These are phyloP conservation scores for Mortierella sp. DNA, from an alignment of 371 early-diverging fungal genomes.

Conservation along the genomic window DNA sequence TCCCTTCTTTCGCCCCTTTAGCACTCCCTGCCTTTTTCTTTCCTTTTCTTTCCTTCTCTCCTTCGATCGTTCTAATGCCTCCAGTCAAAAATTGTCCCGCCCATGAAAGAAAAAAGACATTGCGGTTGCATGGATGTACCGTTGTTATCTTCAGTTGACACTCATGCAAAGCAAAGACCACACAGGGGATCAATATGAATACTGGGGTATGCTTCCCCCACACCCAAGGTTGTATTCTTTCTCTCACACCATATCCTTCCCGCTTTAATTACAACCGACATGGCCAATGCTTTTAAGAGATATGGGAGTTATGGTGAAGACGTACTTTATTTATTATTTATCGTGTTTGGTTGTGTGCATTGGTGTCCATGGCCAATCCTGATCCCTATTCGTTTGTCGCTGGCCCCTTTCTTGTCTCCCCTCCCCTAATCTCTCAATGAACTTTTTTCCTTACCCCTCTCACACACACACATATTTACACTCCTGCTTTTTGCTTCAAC, in stretches of 20 bases:
- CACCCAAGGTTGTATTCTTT: not conserved
- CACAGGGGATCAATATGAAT: not conserved
- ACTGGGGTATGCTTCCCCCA: not conserved
- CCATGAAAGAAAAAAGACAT: not conserved
- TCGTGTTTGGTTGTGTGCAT: not conserved
- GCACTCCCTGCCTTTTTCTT: not conserved
- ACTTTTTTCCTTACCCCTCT: not conserved
- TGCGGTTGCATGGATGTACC: not conserved
- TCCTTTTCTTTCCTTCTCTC: not conserved
- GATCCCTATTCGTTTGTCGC: not conserved
- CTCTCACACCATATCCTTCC: not conserved
- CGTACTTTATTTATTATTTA: not conserved
- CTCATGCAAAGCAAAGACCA: not conserved
- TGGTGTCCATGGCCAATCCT: not conserved
- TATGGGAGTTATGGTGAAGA: not conserved
- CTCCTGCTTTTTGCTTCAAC: not conserved
- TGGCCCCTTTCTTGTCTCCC: constrained; percentile 9
- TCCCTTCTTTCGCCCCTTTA: not conserved
- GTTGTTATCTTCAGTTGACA: not conserved
- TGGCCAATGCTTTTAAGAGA: not conserved
- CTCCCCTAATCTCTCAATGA: not conserved
- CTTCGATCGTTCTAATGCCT: not conserved
- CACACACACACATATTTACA: not conserved
- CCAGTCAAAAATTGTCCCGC: not conserved
- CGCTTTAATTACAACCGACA: not conserved